Percentiles rank a stretch among this genome's conserved stretches.
These are phyloP conservation scores for Apiotrichum mycotoxinovorans DNA, from an alignment of 1,284 basidiomycete genomes.

Conservation along the genomic window DNA sequence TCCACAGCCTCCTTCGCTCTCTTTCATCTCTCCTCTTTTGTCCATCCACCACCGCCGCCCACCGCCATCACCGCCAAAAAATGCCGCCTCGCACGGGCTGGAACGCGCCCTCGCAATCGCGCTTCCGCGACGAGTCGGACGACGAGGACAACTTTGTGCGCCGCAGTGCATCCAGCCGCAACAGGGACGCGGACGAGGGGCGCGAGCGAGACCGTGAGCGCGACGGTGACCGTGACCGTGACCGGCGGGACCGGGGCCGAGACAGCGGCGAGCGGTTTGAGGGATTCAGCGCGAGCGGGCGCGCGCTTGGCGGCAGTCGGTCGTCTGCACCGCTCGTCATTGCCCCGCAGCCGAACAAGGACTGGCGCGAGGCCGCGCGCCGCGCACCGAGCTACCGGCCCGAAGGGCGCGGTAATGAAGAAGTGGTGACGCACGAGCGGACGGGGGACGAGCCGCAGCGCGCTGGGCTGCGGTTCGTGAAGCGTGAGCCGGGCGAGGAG, in stretches of 20 bases:
- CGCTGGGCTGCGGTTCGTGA: conserved; percentile 60
- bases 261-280: conserved; percentile 63
- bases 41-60: not conserved
- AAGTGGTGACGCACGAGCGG: conserved; percentile 42
- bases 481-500: conserved; percentile 2
- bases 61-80: too few species aligned
- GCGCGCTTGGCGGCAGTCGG: conserved; percentile 61
- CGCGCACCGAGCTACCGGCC: conserved; percentile 61
- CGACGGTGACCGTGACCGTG: not conserved
- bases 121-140: conserved; percentile 39
- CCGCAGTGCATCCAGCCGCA: not conserved
- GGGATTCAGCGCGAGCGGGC: conserved; percentile 56
- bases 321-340: conserved; percentile 70
- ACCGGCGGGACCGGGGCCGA: not conserved
- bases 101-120: conserved; percentile 37
- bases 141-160: conserved; percentile 33
- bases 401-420: conserved; percentile 49
- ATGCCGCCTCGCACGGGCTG: conserved; percentile 1
- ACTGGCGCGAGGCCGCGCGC: conserved; percentile 70
- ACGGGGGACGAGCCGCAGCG: conserved; percentile 72
- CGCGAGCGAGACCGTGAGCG: not conserved
- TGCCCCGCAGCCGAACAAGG: conserved; percentile 72
- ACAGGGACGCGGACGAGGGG: not conserved
- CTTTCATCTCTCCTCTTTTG: too few species aligned
- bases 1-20: too few species aligned